These are phyloP conservation scores for Acidiella bohemica DNA, from an alignment of 495 filamentous ascomycete genomes.

Conservation along the genomic window DNA sequence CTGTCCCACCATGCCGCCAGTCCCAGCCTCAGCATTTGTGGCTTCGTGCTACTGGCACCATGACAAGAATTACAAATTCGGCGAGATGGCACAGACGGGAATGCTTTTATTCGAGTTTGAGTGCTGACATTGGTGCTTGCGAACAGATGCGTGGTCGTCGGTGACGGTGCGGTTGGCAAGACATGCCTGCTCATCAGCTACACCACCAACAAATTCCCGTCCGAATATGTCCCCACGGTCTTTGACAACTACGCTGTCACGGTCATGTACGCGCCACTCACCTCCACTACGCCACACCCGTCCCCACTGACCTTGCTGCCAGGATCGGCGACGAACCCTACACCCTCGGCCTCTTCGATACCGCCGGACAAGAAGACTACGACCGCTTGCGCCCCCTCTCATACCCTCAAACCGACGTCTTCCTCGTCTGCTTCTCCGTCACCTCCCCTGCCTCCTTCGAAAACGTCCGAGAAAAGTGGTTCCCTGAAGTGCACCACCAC, in stretches of 20 bases:
- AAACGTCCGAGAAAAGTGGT: constrained; percentile 99
- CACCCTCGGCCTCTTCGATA: constrained; percentile 94
- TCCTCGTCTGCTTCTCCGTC: constrained; percentile 96
- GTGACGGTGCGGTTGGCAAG: constrained; percentile 98
- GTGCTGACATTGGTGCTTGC: no score
- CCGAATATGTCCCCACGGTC: constrained; percentile 97
- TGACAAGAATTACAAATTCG: constrained; percentile 1
- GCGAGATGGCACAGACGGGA: no score
- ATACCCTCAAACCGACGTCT: constrained; percentile 97
- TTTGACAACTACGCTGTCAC: constrained; percentile 99
- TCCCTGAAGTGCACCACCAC: constrained; percentile 95
- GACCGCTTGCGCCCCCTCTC: constrained; percentile 71
- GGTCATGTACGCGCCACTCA: constrained; percentile 79
- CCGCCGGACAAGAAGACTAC: constrained; percentile 98
- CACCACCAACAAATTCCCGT: constrained; percentile 98
- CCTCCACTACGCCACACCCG: no score
- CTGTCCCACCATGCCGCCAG: no score
- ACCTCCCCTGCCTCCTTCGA: constrained; percentile 98
- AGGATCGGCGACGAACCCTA: constrained; percentile 99
- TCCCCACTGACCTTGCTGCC: not conserved
- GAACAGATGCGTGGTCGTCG: constrained; percentile 94
- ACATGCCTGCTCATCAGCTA: constrained; percentile 98
- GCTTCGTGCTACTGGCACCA: no score
- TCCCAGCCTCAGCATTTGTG: no score
- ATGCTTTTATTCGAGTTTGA: no score